A percentile compares a stretch with the other conserved stretches of the same genome.
These are phyloP conservation scores for Chrysoporthe deuterocubensis DNA, from an alignment of 2,329 filamentous ascomycete genomes.

Conservation along the genomic window DNA sequence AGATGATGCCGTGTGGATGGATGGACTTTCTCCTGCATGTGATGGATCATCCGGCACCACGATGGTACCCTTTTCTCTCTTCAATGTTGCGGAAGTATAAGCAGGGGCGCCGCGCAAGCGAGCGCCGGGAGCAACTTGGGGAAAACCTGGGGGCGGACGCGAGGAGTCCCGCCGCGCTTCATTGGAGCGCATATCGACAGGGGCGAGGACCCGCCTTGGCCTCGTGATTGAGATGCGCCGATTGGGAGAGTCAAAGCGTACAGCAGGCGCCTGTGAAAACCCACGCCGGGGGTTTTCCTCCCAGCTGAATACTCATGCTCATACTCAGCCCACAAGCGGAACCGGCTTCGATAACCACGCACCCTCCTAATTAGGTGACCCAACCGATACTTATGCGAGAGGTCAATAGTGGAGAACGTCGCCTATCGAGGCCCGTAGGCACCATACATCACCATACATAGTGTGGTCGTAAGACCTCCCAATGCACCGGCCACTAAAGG, in stretches of 20 bases:
- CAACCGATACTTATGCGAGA: too few species aligned
- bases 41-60: not conserved
- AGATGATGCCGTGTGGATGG: not conserved
- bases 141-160: not conserved
- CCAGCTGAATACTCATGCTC: too few species aligned
- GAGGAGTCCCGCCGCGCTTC: not conserved
- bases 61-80: not conserved
- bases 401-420: too few species aligned
- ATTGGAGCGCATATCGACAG: constrained; percentile 15
- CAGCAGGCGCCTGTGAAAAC: not conserved
- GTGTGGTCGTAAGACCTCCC: too few species aligned
- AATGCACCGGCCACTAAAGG: too few species aligned
- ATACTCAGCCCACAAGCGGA: too few species aligned
- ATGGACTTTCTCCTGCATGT: not conserved
- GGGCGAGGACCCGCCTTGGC: not conserved
- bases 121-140: not conserved
- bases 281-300: too few species aligned
- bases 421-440: too few species aligned
- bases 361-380: too few species aligned
- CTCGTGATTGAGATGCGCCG: constrained; percentile 1
- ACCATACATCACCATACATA: too few species aligned
- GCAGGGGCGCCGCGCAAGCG: not conserved
- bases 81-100: not conserved
- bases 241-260: not conserved
- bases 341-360: too few species aligned